Evolutionary conservation across 139 green algal genomes (phyloP).

Genomic region (Closterium sp.): DNA sequence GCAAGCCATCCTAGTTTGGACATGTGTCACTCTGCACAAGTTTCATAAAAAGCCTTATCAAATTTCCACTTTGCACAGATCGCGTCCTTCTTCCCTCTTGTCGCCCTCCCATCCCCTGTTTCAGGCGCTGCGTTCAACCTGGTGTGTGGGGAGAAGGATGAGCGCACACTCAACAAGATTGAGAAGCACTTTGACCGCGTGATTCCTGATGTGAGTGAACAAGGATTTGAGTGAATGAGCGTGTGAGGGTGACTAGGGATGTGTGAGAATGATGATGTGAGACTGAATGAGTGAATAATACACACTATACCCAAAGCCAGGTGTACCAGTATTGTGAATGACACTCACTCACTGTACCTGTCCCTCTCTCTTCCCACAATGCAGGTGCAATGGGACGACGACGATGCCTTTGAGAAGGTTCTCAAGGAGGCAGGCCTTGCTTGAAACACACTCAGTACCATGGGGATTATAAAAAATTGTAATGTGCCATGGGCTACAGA

Average conservation of each 20-base stretch:
- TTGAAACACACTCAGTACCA: background rate
- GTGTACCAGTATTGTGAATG: background rate
- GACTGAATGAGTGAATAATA: background rate
- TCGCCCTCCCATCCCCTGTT: background rate
- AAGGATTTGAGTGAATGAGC: background rate
- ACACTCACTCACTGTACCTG: background rate
- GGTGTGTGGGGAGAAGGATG: conserved; percentile 49
- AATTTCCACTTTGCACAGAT: background rate
- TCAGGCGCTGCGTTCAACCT: conserved; percentile 58
- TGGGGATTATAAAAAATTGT: background rate
- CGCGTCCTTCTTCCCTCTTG: background rate
- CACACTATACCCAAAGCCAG: too few relatives aligned
- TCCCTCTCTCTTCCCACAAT: background rate
- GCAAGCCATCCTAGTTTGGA: background rate
- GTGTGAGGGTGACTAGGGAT: background rate
- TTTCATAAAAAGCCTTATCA: background rate
- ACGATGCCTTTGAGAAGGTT: conserved; percentile 80
- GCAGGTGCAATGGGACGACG: conserved; percentile 66
- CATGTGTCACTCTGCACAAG: background rate
- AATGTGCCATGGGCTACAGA: background rate
- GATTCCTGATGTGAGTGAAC: conserved; percentile 69
- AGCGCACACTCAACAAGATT: conserved; percentile 69
- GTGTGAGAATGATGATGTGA: background rate
- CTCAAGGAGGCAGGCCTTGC: conserved; percentile 78
- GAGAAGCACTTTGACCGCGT: conserved; percentile 77